A percentile compares a stretch with the other conserved stretches of the same genome.
phyloP scores from a whole-genome alignment of 129 eudicot genomes.

The Ambrosia trifida region DNA sequence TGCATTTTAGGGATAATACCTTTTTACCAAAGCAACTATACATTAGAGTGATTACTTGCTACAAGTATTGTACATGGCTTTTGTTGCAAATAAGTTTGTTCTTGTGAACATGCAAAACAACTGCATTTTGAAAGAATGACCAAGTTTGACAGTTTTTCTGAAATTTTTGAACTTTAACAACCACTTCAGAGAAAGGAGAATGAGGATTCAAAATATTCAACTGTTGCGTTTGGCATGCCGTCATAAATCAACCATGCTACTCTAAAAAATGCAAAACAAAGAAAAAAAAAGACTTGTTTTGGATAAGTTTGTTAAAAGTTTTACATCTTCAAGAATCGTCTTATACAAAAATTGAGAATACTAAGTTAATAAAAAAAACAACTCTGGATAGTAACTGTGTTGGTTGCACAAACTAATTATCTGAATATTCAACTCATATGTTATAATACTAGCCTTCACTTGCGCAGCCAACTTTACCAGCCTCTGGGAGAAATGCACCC shows the following conservation, averaged over 20 bases:
- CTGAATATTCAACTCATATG: background rate
- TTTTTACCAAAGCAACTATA: background rate
- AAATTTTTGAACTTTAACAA: background rate
- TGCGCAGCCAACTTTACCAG: conserved; percentile 69
- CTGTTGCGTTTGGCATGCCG: conserved; percentile 4
- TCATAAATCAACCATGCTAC: conserved; percentile 11
- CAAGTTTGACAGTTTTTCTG: background rate
- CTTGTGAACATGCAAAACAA: conserved; percentile 4
- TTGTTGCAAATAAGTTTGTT: background rate
- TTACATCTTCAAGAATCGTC: background rate
- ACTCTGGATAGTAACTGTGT: background rate
- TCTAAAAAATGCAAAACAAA: background rate
- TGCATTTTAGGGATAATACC: background rate
- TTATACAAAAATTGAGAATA: background rate
- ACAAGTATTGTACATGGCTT: background rate
- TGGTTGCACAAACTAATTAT: background rate
- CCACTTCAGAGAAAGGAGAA: background rate
- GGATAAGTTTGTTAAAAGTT: background rate
- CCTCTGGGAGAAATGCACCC: conserved; percentile 60
- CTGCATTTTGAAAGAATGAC: background rate
- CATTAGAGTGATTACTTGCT: background rate
- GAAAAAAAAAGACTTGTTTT: background rate
- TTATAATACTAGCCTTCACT: background rate
- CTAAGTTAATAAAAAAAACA: background rate
- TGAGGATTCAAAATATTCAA: background rate